Evolutionary conservation across 148 eudicot species (phyloP), one percentile per base, ranked within the genome.

Genomic region (Nyssa sinensis): DNA sequence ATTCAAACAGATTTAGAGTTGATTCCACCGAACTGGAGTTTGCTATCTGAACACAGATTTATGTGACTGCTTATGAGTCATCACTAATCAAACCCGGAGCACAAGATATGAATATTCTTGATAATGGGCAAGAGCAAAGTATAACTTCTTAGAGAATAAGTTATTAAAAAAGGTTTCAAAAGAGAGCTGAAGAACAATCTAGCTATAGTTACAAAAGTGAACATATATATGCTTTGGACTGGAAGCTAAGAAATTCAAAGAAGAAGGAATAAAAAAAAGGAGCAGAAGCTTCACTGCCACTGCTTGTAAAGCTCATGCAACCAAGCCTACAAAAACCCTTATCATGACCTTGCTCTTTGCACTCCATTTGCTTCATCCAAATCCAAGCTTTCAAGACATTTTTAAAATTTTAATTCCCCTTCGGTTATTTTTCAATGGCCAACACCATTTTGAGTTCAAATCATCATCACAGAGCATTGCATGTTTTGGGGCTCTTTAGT

Each of bases 51-150:
- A 31, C n/a, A 31, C n/a, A 19, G 39, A 3, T 39, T 55, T 70
- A 29, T 34, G 57, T 8, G n/a, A 47, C 47, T 55, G 24, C 65
- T 14, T 24, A 64, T 7, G 59, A 64, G 33, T 13, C 4, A 23
- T 47, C 24, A 27, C 25, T 47, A 59, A 76, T 67, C 44, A 74
- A 65, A 69, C 85, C 83, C 79, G 79, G 84, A 77, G 58, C 77
- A 71, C 81, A 86, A 87, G 91, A 57, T 53, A 84, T 72, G 81
- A 78, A 89, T 75, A 83, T 88, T 81, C 88, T 74, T 60, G 64
- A 78, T 69, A 66, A 32, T 75, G 37, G 64, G 81, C 81, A 88
- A 91, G n/a, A n/a, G 97, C 84, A 89, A 91, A 87, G 97, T 64
- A 91, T 87, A 84, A 74, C 69, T 65, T 70, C 73, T n/a, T n/a